Evolutionary conservation across 441 rosid genomes (phyloP).

Genomic region (Flueggea neowawraea): DNA sequence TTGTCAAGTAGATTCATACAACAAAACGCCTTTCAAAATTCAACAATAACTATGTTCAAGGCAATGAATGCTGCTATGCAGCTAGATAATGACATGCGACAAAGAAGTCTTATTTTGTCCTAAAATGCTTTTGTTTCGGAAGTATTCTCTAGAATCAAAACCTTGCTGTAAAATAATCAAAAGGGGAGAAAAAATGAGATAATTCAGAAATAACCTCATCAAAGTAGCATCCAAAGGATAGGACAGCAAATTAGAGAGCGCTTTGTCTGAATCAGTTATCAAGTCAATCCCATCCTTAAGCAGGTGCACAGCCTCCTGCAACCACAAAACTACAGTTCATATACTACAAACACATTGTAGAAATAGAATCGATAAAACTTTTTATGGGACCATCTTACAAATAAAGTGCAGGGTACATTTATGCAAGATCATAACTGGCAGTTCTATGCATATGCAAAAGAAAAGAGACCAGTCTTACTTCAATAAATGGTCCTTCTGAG

Average conservation of each 20-base stretch:
- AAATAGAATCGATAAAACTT: no score
- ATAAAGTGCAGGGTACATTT: not conserved
- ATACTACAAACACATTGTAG: not conserved
- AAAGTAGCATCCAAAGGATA: constrained; percentile 76
- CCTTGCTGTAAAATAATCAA: not conserved
- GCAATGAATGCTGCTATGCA: no score
- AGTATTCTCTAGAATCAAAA: not conserved
- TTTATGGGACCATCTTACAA: not conserved
- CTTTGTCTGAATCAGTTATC: constrained; percentile 84
- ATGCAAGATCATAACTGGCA: not conserved
- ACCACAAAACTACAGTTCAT: constrained; percentile 13
- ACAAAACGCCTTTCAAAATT: not conserved
- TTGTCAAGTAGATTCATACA: not conserved
- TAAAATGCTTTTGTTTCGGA: no score
- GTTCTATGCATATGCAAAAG: not conserved
- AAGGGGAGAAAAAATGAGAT: not conserved
- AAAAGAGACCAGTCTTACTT: constrained; percentile 42
- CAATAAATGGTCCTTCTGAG: constrained; percentile 65
- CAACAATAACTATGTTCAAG: no score
- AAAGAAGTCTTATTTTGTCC: no score
- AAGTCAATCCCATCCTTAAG: constrained; percentile 97
- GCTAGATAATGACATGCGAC: no score
- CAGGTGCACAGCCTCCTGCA: constrained; percentile 82
- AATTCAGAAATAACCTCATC: constrained; percentile 44
- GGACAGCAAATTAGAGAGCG: constrained; percentile 67